These are phyloP conservation scores for Cenchrus purpureus DNA, from an alignment of 176 grass and related monocot genomes.

Conservation along the genomic window DNA sequence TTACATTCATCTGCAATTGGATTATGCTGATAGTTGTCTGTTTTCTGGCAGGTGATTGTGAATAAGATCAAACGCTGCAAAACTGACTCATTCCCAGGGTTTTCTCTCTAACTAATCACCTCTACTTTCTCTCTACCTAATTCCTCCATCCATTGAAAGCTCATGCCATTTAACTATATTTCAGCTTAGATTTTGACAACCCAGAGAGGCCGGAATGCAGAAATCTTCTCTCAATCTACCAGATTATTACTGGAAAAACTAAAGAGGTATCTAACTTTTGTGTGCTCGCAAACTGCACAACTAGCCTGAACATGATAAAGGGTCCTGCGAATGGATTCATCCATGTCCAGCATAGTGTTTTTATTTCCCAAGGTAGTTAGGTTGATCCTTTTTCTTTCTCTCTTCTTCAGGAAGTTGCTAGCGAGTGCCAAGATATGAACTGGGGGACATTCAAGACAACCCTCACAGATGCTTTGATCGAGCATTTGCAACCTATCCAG, in stretches of 20 bases:
- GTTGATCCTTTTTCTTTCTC: constrained; percentile 23
- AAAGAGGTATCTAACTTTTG: constrained; percentile 72
- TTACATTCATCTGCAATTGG: constrained; percentile 12
- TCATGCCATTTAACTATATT: constrained; percentile 37
- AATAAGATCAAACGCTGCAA: constrained; percentile 99
- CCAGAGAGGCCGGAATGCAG: constrained; percentile 93
- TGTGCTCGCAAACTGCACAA: constrained; percentile 12
- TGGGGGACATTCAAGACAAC: constrained; percentile 89
- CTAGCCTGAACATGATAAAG: constrained; percentile 20
- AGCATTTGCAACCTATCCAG: constrained; percentile 95
- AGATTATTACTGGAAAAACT: constrained; percentile 82
- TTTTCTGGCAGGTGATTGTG: constrained; percentile 64
- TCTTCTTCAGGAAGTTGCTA: constrained; percentile 70
- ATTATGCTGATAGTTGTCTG: constrained; percentile 39
- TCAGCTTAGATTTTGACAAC: constrained; percentile 89
- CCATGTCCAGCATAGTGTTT: constrained; percentile 18
- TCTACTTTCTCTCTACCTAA: neutral
- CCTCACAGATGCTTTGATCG: constrained; percentile 81
- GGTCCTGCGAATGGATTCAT: constrained; percentile 24
- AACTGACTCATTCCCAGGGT: constrained; percentile 89
- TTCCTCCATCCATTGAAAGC: neutral
- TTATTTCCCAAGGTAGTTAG: constrained; percentile 7
- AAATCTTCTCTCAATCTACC: constrained; percentile 94
- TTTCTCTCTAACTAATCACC: constrained; percentile 27
- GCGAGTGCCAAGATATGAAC: constrained; percentile 90